Percentiles rank a stretch among this genome's conserved stretches.
Conservation (phyloP, 345 rosid species). For the Citrus mangshanensis region DNA sequence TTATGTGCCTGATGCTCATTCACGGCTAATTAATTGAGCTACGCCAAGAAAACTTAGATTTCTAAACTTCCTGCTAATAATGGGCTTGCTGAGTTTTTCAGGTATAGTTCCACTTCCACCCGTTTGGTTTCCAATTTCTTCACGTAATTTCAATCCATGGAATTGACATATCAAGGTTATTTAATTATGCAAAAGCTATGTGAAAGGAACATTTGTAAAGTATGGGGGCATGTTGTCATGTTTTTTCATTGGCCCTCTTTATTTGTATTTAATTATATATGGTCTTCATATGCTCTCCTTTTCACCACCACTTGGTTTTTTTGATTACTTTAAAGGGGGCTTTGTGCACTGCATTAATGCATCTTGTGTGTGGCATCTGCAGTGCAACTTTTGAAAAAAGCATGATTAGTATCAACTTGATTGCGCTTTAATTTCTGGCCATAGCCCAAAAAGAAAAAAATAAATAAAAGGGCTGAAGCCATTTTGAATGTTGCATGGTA, state of each 20-base stretch:
- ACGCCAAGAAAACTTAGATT: no score
- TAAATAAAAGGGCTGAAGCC: not conserved
- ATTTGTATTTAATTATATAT: not conserved
- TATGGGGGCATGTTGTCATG: not conserved
- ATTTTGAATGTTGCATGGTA: not conserved
- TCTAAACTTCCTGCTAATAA: not conserved
- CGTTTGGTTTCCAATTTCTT: not conserved
- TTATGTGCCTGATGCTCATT: no score
- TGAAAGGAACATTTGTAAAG: slow-evolving; percentile 30
- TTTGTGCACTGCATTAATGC: slow-evolving; percentile 8
- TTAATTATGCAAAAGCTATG: slow-evolving; percentile 11
- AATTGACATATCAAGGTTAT: not conserved
- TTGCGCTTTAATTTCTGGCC: not conserved
- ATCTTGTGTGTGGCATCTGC: slow-evolving; percentile 9
- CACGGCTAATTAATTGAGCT: no score
- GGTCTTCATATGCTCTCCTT: not conserved
- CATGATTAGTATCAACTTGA: slow-evolving; percentile 9
- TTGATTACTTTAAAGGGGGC: not conserved
- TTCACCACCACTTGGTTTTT: not conserved
- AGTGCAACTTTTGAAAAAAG: slow-evolving; percentile 3
- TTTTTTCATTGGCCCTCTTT: not conserved
- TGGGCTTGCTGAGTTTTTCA: not conserved
- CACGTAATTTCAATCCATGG: not conserved
- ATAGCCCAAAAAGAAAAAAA: no score
- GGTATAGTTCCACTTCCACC: not conserved